These are phyloP conservation scores for Cytospora piceae DNA, from an alignment of 2,329 filamentous ascomycete species.

Conservation along the genomic window DNA sequence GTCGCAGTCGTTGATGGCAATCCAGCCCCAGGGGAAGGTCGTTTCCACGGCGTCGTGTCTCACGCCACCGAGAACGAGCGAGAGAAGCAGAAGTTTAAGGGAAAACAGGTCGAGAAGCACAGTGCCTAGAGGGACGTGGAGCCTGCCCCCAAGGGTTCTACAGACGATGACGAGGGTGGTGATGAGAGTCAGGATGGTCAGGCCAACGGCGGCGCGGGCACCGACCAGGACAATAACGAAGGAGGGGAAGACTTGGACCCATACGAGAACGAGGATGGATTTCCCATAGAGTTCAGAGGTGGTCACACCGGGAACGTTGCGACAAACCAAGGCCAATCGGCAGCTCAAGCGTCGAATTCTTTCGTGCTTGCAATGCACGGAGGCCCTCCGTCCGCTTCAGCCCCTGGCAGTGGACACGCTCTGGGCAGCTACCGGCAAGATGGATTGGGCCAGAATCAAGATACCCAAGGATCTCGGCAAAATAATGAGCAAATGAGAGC, in stretches of 20 bases:
- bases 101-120: slow-evolving; percentile 14
- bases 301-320: not conserved
- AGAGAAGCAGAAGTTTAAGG: slow-evolving; percentile 16
- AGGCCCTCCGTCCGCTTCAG: not conserved
- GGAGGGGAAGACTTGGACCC: not conserved
- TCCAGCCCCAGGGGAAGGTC: slow-evolving; percentile 42
- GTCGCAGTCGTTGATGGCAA: slow-evolving; percentile 44
- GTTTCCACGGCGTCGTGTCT: slow-evolving; percentile 43
- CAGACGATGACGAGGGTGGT: slow-evolving; percentile 10
- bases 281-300: not conserved
- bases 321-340: not conserved
- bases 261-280: not conserved
- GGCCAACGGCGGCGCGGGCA: slow-evolving; percentile 9
- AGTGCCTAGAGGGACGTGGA: slow-evolving; percentile 14
- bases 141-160: not conserved
- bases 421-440: not conserved
- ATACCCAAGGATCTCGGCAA: no score
- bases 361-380: not conserved
- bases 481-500: not conserved
- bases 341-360: not conserved
- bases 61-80: slow-evolving; percentile 30
- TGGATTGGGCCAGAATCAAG: not conserved
- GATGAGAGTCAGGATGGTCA: not conserved
- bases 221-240: not conserved
- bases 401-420: no score